Percentiles rank a stretch among this genome's conserved stretches.
These are phyloP conservation scores for Macrolepiota dolichaula DNA, from an alignment of 768 basidiomycete genomes.

Conservation along the genomic window DNA sequence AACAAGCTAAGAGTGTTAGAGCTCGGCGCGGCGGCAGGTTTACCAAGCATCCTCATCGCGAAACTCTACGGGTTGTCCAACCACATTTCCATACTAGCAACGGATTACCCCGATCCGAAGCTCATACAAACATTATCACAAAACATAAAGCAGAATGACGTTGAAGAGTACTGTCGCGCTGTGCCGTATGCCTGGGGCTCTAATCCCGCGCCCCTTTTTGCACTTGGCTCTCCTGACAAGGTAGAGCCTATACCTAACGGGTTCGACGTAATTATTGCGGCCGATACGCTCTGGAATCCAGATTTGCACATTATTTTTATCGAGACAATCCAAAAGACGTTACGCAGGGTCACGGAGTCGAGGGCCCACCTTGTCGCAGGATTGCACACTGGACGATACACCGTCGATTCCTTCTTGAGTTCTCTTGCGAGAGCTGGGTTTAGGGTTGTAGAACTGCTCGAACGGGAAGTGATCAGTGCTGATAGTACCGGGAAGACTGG, in stretches of 20 bases:
- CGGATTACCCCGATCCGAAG: conserved; percentile 69
- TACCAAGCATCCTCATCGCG: conserved; percentile 69
- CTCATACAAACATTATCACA: conserved; percentile 55
- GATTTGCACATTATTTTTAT: conserved; percentile 55
- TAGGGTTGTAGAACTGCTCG: conserved; percentile 44
- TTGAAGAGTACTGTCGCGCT: conserved; percentile 43
- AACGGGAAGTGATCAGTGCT: conserved; percentile 37
- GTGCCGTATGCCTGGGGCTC: conserved; percentile 67
- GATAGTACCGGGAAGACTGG: conserved; percentile 18
- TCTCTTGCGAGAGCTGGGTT: conserved; percentile 31
- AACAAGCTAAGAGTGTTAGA: conserved; percentile 47
- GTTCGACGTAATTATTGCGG: conserved; percentile 68
- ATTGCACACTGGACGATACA: conserved; percentile 73
- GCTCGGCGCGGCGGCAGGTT: conserved; percentile 70
- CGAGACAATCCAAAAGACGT: conserved; percentile 43
- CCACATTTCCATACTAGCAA: conserved; percentile 43
- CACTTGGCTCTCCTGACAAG: conserved; percentile 18
- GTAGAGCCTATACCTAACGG: conserved; percentile 18
- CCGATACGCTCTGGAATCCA: conserved; percentile 79
- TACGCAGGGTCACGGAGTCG: conserved; percentile 39
- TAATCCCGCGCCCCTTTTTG: conserved; percentile 27
- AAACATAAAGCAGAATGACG: conserved; percentile 54
- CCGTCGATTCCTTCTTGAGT: conserved; percentile 58
- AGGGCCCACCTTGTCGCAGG: conserved; percentile 69
- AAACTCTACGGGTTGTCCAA: conserved; percentile 31